A percentile compares a stretch with the other conserved stretches of the same genome.
These are phyloP conservation scores for Xylaria digitata DNA, from an alignment of 2,329 filamentous ascomycete genomes.

Conservation along the genomic window DNA sequence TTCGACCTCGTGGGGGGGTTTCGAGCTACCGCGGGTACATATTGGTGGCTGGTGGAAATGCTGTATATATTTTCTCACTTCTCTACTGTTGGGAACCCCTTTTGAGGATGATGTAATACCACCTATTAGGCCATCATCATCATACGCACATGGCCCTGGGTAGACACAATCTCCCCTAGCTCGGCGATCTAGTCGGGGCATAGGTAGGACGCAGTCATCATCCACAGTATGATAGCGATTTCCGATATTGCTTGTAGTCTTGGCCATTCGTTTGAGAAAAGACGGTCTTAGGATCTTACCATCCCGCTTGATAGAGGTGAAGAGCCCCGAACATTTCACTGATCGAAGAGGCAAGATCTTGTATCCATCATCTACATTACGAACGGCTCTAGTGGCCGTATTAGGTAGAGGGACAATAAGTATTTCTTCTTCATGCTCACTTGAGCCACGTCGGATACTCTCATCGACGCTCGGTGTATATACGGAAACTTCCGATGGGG, in stretches of 20 bases:
- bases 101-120: slow-evolving; percentile 32
- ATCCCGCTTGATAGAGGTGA: slow-evolving; percentile 38
- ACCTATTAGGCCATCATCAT: slow-evolving; percentile 41
- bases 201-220: slow-evolving; percentile 41
- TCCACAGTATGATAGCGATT: slow-evolving; percentile 27
- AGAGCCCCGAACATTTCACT: slow-evolving; percentile 22
- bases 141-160: slow-evolving; percentile 37
- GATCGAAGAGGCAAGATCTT: slow-evolving; percentile 30
- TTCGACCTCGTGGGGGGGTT: slow-evolving; percentile 28
- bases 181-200: slow-evolving; percentile 41
- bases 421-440: slow-evolving; percentile 32
- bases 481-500: slow-evolving; percentile 35
- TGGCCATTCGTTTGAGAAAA: slow-evolving; percentile 33
- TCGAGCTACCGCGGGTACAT: slow-evolving; percentile 44
- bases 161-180: slow-evolving; percentile 33
- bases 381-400: slow-evolving; percentile 35
- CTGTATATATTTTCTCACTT: slow-evolving; percentile 48
- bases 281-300: slow-evolving; percentile 38
- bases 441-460: slow-evolving; percentile 34
- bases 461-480: slow-evolving; percentile 38
- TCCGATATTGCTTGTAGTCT: slow-evolving; percentile 21
- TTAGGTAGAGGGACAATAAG: slow-evolving; percentile 21
- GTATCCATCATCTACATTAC: slow-evolving; percentile 29
- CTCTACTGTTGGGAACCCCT: slow-evolving; percentile 44
- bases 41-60: slow-evolving; percentile 48